Evolutionary conservation across 768 basidiomycete species (phyloP).

Genomic region (Gyrodon lividus): DNA sequence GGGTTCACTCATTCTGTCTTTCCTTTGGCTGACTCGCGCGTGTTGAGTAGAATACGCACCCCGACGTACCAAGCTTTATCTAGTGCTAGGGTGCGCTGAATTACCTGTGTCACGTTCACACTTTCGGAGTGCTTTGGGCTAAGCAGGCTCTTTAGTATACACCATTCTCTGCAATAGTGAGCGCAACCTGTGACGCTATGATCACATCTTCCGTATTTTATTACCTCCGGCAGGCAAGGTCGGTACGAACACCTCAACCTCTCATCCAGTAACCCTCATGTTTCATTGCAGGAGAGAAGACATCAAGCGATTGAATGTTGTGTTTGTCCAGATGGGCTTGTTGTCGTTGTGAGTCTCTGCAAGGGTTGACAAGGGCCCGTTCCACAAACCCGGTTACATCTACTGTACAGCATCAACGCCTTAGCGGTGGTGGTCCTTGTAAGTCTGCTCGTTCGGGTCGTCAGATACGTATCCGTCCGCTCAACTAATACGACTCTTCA

Average conservation of each 20-base stretch:
- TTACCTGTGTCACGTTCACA: not conserved
- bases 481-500: slow-evolving; percentile 1
- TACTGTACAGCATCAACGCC: slow-evolving; percentile 7
- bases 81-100: not conserved
- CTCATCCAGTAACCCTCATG: not conserved
- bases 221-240: slow-evolving; percentile 9
- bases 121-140: not conserved
- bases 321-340: slow-evolving; percentile 12
- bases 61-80: not conserved
- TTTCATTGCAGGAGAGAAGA: slow-evolving; percentile 3
- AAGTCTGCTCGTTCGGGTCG: not conserved
- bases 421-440: slow-evolving; percentile 13
- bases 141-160: not conserved
- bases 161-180: not conserved
- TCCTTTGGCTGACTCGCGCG: not conserved
- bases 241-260: not conserved
- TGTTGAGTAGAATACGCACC: not conserved
- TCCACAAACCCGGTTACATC: not conserved
- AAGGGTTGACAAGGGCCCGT: not conserved
- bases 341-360: slow-evolving; percentile 14
- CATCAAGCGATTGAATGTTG: slow-evolving; percentile 6
- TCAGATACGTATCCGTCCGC: not conserved
- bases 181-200: slow-evolving; percentile 5
- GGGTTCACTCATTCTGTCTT: not conserved
- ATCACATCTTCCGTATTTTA: slow-evolving; percentile 13